Base-by-base conservation (phyloP, 2,329 filamentous ascomycete species). In the Ceratocystis papillata region DNA sequence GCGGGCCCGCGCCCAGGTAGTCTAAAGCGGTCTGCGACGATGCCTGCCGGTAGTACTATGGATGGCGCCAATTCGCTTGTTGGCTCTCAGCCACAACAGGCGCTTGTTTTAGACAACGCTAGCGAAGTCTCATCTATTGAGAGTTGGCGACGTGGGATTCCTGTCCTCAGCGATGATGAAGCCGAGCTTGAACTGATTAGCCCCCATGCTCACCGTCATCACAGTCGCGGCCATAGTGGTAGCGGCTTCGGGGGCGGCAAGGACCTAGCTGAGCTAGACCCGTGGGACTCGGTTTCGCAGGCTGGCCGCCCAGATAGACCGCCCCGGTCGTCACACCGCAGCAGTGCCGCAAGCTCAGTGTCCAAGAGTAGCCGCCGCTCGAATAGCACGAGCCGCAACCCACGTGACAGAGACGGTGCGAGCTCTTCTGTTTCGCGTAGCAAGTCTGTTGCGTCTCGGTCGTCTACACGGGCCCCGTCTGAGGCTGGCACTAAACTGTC, bases 181-280 rank as follows among this genome's bases (percentile, higher is more conserved):
- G 80, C 77, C 10, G 81, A 84, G 61, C 70, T 81, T 28, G 82
- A 85, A 72, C 77, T 84, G 67, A 84, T 85, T 70, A 83, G 80
- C 61, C 82, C 81, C 1, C 75, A 78, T 71, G 82, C 82, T 4
- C 77, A 81, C 66, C 77, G 77, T 7, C 79, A 78, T 2, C 66
- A 64, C 50, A 72, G 75, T 8, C 71, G 71, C 41, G 70, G 55
- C 28, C 55, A 20, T n/a, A 59, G 28, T 30, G 28, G 50, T 20
- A 25, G 28, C 28, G 73, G 22, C 48, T 50, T 74, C 22, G 70
- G 73, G 10, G 71, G 70, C 22, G 70, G 73, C 50, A 73, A 77
- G 70, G 75, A 78, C 66, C 75, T 79, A 55, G 74, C 74, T 33
- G 77, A 79, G 65, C 73, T 78, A 33, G 73, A 72, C 64, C 76